phyloP scores from a whole-genome alignment of 2,329 filamentous ascomycete genomes.

The Penicillium sp. region DNA sequence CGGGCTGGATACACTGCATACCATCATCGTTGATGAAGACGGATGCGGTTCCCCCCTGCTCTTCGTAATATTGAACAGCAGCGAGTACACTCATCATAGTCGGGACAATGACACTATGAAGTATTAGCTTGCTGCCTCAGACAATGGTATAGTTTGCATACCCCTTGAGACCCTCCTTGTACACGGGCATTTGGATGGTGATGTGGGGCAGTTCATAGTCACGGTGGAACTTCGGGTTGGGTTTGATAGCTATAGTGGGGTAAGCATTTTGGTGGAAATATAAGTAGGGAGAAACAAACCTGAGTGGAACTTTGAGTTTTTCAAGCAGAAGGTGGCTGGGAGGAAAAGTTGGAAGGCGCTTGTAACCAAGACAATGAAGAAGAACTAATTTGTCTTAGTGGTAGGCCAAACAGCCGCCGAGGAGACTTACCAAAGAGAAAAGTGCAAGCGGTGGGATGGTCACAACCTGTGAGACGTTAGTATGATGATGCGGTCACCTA shows the following conservation, averaged over 20 bases:
- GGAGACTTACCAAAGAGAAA: slow-evolving; percentile 9
- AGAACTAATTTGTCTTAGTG: slow-evolving; percentile 34
- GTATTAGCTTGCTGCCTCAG: background rate
- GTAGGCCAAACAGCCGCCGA: background rate
- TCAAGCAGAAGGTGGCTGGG: slow-evolving; percentile 44
- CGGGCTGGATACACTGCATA: slow-evolving; percentile 40
- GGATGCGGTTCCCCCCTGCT: slow-evolving; percentile 44
- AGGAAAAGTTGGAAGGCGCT: slow-evolving; percentile 45
- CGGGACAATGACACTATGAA: slow-evolving; percentile 56
- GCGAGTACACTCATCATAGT: slow-evolving; percentile 57
- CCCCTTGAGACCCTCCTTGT: slow-evolving; percentile 74
- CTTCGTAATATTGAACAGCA: slow-evolving; percentile 59
- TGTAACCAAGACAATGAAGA: slow-evolving; percentile 47
- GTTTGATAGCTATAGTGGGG: slow-evolving; percentile 25
- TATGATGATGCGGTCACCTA: background rate
- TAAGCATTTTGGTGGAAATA: background rate
- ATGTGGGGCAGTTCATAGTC: slow-evolving; percentile 37
- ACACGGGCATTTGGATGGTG: slow-evolving; percentile 83
- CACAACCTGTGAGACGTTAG: slow-evolving; percentile 2
- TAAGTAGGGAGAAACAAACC: slow-evolving; percentile 23
- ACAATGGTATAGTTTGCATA: background rate
- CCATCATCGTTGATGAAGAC: slow-evolving; percentile 44
- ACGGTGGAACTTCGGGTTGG: slow-evolving; percentile 33
- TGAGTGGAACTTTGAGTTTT: slow-evolving; percentile 49
- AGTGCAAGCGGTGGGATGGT: slow-evolving; percentile 15